Conservation (phyloP, 768 basidiomycete genomes). For the Trametes punicea region DNA sequence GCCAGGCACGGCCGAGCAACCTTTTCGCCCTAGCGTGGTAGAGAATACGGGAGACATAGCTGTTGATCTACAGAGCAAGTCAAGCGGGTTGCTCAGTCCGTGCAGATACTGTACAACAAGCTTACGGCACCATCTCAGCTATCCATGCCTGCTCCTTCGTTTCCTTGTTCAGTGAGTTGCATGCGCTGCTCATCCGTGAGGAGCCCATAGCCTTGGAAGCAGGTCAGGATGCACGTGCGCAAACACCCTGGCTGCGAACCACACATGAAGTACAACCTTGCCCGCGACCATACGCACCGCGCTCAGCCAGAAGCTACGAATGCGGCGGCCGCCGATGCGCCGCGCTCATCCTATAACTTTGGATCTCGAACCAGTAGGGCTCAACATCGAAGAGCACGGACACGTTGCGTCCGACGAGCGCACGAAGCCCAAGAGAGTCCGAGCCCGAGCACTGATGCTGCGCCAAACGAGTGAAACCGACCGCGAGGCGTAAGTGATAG, state of each 20-base stretch:
- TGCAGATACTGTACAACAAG: no score
- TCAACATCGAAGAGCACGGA: neutral
- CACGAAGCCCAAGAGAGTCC: conserved; percentile 5
- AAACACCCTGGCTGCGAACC: no score
- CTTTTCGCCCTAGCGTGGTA: neutral
- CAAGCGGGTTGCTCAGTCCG: neutral
- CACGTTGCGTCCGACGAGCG: conserved; percentile 12
- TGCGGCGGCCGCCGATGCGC: neutral
- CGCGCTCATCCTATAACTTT: neutral
- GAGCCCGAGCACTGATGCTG: neutral
- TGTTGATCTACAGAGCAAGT: neutral
- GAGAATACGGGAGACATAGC: neutral
- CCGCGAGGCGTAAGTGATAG: conserved; percentile 1
- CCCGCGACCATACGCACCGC: conserved; percentile 1
- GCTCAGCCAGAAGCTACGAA: neutral
- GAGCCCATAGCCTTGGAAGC: no score
- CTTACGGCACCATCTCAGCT: no score
- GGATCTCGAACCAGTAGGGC: neutral
- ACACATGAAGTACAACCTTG: neutral
- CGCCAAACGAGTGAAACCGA: neutral
- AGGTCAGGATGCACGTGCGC: no score
- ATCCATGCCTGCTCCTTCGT: no score
- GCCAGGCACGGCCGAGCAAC: conserved; percentile 1
- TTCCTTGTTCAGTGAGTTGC: no score
- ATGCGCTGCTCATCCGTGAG: no score